Evolutionary conservation across 345 rosid genomes (phyloP).

Genomic region (Limnanthes douglasii): DNA sequence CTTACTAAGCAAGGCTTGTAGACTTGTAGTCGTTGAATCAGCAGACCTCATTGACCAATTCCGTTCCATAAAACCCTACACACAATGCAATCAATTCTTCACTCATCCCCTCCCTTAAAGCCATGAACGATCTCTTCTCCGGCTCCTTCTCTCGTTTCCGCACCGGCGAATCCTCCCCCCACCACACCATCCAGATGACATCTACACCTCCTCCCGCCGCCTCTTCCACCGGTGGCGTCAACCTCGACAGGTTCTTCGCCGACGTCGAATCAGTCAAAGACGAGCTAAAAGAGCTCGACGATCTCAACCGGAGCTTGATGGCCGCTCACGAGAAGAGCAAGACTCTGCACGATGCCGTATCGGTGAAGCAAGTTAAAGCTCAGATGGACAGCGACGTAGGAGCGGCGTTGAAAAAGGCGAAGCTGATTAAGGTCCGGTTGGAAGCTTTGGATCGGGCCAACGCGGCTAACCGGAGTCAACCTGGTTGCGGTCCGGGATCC

Average conservation of each 20-base stretch:
- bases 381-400: conserved; percentile 84
- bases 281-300: conserved; percentile 62
- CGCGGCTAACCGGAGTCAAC: conserved; percentile 55
- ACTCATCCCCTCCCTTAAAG: no score
- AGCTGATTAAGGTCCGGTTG: conserved; percentile 59
- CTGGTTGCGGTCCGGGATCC: conserved; percentile 81
- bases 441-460: conserved; percentile 89
- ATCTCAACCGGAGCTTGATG: conserved; percentile 36
- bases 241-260: conserved; percentile 70
- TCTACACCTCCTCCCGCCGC: no score
- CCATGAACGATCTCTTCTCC: conserved; percentile 84
- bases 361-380: conserved; percentile 61
- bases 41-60: no score
- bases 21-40: no score
- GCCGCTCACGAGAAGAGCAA: conserved; percentile 82
- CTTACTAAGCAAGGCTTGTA: no score
- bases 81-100: no score
- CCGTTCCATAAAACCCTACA: no score
- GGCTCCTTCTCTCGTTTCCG: conserved; percentile 55
- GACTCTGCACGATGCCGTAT: conserved; percentile 67
- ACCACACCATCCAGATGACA: conserved; percentile 21
- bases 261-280: conserved; percentile 79
- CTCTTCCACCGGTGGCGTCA: conserved; percentile 62
- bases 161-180: conserved; percentile 28
- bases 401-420: conserved; percentile 66